Percentiles rank a stretch among this genome's conserved stretches.
Conservation (phyloP, 768 basidiomycete genomes). For the Coprinellus micaceus region DNA sequence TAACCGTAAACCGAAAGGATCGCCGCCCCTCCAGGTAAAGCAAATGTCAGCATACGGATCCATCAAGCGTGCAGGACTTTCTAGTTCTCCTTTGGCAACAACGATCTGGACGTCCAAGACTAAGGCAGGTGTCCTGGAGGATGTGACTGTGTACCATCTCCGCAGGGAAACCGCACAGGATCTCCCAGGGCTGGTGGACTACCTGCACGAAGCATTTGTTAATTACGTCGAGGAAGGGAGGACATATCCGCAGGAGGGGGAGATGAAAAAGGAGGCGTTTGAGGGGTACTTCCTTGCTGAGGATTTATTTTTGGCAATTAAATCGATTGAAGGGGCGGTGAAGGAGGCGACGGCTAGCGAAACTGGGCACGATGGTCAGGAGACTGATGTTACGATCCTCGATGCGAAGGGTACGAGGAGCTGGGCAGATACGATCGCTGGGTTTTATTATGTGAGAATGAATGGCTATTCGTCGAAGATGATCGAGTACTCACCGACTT, state of each 20-base stretch:
- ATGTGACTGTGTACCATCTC: conserved; percentile 52
- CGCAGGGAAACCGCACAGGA: conserved; percentile 36
- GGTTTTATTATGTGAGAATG: conserved; percentile 55
- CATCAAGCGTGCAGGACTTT: conserved; percentile 35
- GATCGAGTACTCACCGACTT: conserved; percentile 7
- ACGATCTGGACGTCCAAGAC: conserved; percentile 40
- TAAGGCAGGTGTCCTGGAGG: conserved; percentile 10
- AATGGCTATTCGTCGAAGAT: conserved; percentile 1
- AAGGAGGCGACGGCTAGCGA: no score
- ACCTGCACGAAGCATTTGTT: conserved; percentile 61
- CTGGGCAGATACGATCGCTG: conserved; percentile 72
- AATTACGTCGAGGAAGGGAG: conserved; percentile 68
- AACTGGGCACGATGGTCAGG: not conserved
- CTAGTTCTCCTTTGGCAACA: conserved; percentile 34
- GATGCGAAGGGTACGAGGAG: not conserved
- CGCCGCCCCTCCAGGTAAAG: no score
- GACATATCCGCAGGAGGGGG: conserved; percentile 84
- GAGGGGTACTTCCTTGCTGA: conserved; percentile 73
- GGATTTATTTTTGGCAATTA: conserved; percentile 70
- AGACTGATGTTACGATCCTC: not conserved
- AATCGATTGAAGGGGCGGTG: not conserved
- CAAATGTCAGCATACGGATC: conserved; percentile 79
- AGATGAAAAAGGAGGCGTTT: conserved; percentile 52
- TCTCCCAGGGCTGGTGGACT: conserved; percentile 51
- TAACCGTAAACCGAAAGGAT: no score